Base-by-base conservation (phyloP, 1,284 basidiomycete genomes). In the Ceratobasidium sp. region DNA sequence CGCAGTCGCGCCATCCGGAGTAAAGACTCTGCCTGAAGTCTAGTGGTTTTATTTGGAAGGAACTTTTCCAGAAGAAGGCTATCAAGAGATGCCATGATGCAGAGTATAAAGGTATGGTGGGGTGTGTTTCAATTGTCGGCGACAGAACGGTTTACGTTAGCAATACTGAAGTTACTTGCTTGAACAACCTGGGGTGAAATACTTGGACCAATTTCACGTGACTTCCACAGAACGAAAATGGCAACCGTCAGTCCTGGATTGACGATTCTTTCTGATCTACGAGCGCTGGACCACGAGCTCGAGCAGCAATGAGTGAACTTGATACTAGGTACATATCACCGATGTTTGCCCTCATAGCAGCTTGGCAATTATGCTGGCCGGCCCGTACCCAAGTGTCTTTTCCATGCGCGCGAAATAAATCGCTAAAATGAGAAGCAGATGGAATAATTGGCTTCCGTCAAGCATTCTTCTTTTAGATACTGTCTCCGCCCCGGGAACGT, bases 21-120 rank as follows among this genome's bases (percentile, higher is more conserved):
- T 32, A 71, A 61, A 50, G 67, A 71, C 55, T 71, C 67, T 44
- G 67, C 67, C 41, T 71, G 67, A 61, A 71, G 67, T 18, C 67
- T 57, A 28, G 67, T 71, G n/a, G 67, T 71, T 61, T 71, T 71
- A 57, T 71, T 71, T 8, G 67, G 67, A 23, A 71, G 57, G 32
- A 71, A 71, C 57, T 61, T 71, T 46, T 71, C 67, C 47, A 71
- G 50, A 32, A 71, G 67, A 38, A 71, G 44, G 59, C 67, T 71
- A 52, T 71, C 67, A 21, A 71, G 67, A 23, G 55, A 61, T 52
- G 67, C 55, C 67, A 71, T 71, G 30, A 7, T 21, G 11, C 35
- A 11, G 35, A 38, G 11, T 38, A 38, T 4, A 38, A 11, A 38
- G 35, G 35, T 38, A 38, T 38, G 11, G 35, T 11, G 35, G 11